Percentiles rank a stretch among this genome's conserved stretches.
Evolutionary conservation across 768 basidiomycete species (phyloP).

Genomic region (Hericium rajendrae): DNA sequence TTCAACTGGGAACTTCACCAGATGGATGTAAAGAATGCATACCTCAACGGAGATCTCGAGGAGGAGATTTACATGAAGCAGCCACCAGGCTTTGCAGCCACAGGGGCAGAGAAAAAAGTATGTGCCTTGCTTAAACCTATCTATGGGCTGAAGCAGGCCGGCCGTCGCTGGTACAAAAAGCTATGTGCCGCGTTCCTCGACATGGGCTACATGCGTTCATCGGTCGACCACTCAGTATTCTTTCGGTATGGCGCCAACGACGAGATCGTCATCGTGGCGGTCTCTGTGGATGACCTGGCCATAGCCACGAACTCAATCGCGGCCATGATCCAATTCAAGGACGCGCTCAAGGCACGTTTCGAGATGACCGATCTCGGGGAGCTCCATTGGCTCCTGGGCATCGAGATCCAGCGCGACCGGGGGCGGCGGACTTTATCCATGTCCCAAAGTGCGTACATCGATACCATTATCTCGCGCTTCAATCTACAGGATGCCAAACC

Average conservation of each 20-base stretch:
- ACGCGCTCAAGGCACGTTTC: constrained; percentile 18
- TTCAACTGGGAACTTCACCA: constrained; percentile 21
- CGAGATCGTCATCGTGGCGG: constrained; percentile 3
- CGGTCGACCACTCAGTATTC: background rate
- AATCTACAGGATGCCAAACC: background rate
- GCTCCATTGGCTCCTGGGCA: constrained; percentile 8
- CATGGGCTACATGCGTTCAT: background rate
- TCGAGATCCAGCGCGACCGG: background rate
- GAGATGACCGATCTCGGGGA: constrained; percentile 22
- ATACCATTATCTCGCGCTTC: background rate
- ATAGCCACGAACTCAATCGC: constrained; percentile 16
- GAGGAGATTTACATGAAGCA: constrained; percentile 8
- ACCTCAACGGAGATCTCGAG: constrained; percentile 23
- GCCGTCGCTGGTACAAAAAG: background rate
- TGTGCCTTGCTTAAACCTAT: constrained; percentile 12
- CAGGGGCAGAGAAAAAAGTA: background rate
- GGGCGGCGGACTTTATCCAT: background rate
- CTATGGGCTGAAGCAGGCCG: background rate
- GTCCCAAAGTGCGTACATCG: background rate
- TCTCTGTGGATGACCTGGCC: constrained; percentile 21
- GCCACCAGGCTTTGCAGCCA: background rate
- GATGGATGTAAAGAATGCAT: constrained; percentile 28
- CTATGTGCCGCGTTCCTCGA: background rate
- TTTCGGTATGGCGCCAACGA: background rate
- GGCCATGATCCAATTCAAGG: constrained; percentile 8